These are phyloP conservation scores for Hypomyces perniciosus DNA, from an alignment of 2,329 filamentous ascomycete genomes.

Conservation along the genomic window DNA sequence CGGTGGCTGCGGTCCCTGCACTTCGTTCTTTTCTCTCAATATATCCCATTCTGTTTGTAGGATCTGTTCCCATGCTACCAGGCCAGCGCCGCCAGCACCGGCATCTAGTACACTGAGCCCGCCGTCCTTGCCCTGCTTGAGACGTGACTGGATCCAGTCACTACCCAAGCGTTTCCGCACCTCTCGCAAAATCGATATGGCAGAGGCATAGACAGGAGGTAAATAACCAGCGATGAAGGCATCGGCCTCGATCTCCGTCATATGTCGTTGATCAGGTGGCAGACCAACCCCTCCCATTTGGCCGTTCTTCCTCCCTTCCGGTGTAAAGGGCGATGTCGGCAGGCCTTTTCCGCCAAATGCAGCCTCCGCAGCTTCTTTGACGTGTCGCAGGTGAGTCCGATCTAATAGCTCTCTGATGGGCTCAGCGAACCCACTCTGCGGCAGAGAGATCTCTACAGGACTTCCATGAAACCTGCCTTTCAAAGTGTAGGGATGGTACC, in stretches of 20 bases:
- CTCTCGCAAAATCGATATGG: constrained; percentile 64
- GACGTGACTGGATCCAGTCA: constrained; percentile 61
- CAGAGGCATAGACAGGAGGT: constrained; percentile 64
- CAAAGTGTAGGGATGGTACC: constrained; percentile 68
- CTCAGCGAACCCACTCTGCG: constrained; percentile 59
- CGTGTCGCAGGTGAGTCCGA: constrained; percentile 65
- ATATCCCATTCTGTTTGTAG: constrained; percentile 75
- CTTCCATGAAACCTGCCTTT: constrained; percentile 68
- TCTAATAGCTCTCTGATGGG: constrained; percentile 66
- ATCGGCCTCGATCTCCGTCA: constrained; percentile 72
- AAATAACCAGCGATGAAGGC: constrained; percentile 63
- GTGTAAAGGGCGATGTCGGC: constrained; percentile 70
- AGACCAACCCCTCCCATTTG: constrained; percentile 61
- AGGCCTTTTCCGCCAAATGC: constrained; percentile 72
- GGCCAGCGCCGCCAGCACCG: constrained; percentile 65
- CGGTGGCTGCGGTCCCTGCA: constrained; percentile 40
- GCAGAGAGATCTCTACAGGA: constrained; percentile 70
- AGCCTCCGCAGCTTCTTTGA: constrained; percentile 63
- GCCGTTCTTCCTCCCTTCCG: constrained; percentile 47
- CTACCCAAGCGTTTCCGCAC: constrained; percentile 66
- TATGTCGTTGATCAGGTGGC: constrained; percentile 56
- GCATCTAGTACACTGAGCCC: constrained; percentile 65
- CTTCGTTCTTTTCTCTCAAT: constrained; percentile 48
- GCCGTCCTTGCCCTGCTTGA: constrained; percentile 50
- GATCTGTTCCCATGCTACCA: constrained; percentile 73